These are phyloP conservation scores for Ormosia emarginata DNA, from an alignment of 306 rosid species.

Conservation along the genomic window DNA sequence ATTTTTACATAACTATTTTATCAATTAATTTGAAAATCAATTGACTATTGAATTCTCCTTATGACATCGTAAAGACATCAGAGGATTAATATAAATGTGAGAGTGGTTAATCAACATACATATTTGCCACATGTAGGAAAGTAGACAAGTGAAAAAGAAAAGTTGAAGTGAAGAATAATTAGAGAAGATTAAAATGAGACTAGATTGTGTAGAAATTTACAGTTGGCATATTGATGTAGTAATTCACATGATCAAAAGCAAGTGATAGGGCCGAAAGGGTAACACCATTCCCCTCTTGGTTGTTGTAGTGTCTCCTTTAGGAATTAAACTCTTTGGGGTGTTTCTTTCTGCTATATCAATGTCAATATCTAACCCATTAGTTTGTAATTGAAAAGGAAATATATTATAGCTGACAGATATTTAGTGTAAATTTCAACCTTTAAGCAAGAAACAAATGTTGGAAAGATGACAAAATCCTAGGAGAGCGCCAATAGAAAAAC, in stretches of 20 bases:
- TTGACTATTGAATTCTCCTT: no score
- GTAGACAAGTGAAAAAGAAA: neutral
- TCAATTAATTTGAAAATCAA: no score
- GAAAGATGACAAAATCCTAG: neutral
- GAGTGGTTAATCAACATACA: neutral
- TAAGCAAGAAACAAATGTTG: neutral
- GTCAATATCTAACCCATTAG: constrained; percentile 25
- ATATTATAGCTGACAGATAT: neutral
- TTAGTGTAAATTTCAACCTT: neutral
- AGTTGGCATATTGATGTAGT: constrained; percentile 51
- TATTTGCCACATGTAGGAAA: neutral
- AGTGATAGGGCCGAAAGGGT: constrained; percentile 52
- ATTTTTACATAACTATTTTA: no score
- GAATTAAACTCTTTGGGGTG: constrained; percentile 18
- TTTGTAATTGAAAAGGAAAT: constrained; percentile 6
- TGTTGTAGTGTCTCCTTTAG: constrained; percentile 13
- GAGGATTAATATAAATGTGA: neutral
- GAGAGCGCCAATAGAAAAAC: no score
- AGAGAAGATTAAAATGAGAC: constrained; percentile 10
- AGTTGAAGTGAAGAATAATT: neutral
- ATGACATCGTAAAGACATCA: neutral
- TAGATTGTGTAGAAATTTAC: constrained; percentile 26
- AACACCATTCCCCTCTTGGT: constrained; percentile 46
- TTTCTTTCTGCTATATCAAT: constrained; percentile 22
- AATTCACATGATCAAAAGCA: constrained; percentile 47